A percentile compares a stretch with the other conserved stretches of the same genome.
phyloP scores from a whole-genome alignment of 2,329 filamentous ascomycete genomes.

The Aspergillus felis region DNA sequence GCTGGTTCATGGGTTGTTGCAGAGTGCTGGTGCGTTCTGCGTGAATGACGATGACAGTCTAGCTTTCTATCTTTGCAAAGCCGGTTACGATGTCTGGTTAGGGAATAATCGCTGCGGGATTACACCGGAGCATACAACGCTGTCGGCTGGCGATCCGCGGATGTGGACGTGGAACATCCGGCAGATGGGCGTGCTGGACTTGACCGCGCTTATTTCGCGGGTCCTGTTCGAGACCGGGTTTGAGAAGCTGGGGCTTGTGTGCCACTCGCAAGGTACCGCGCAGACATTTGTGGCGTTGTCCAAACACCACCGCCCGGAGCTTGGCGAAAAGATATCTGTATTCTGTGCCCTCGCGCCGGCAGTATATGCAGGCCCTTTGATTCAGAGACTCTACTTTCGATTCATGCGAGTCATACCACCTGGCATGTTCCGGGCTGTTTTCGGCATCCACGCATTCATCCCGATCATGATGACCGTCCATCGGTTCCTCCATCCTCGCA shows the following conservation, averaged over 20 bases:
- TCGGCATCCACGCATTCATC: constrained; percentile 91
- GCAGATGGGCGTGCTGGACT: constrained; percentile 86
- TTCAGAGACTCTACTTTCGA: constrained; percentile 84
- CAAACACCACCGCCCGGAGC: constrained; percentile 81
- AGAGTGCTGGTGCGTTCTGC: constrained; percentile 84
- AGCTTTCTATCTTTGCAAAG: constrained; percentile 88
- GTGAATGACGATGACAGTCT: constrained; percentile 85
- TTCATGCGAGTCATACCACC: constrained; percentile 82
- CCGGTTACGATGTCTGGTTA: constrained; percentile 91
- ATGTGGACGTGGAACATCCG: constrained; percentile 98
- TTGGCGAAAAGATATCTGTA: constrained; percentile 77
- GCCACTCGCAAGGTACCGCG: constrained; percentile 88
- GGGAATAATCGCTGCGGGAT: constrained; percentile 92
- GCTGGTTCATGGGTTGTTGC: constrained; percentile 81
- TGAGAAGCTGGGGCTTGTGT: constrained; percentile 74
- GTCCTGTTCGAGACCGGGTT: constrained; percentile 82
- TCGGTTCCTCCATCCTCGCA: constrained; percentile 54
- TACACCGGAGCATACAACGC: constrained; percentile 67
- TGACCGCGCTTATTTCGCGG: constrained; percentile 74
- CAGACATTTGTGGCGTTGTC: constrained; percentile 83
- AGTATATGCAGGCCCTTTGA: constrained; percentile 80
- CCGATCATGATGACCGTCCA: constrained; percentile 91
- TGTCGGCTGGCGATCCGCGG: constrained; percentile 71
- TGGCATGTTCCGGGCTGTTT: constrained; percentile 70
- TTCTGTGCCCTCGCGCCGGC: constrained; percentile 91